Percentiles rank a stretch among this genome's conserved stretches.
These are phyloP conservation scores for Pholiota conissans DNA, from an alignment of 768 basidiomycete genomes.

Conservation along the genomic window DNA sequence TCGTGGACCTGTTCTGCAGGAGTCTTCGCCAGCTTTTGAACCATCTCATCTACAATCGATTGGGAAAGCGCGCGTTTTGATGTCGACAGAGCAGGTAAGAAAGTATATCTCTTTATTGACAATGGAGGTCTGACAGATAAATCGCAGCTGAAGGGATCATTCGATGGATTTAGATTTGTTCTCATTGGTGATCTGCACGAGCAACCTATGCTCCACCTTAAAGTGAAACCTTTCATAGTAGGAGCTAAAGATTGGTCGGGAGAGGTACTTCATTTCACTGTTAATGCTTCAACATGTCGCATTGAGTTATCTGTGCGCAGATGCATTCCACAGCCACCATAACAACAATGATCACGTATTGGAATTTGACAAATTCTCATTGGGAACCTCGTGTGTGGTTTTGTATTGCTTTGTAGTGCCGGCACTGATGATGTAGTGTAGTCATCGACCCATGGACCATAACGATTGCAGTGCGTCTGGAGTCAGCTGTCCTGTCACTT, in stretches of 20 bases:
- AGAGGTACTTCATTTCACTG: conserved; percentile 48
- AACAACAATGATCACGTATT: conserved; percentile 86
- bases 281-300: neutral
- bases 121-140: conserved; percentile 6
- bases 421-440: conserved; percentile 27
- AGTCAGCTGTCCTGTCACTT: no score
- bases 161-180: conserved; percentile 91
- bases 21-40: neutral
- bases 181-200: conserved; percentile 95
- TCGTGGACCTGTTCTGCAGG: no score
- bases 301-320: conserved; percentile 36
- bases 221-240: conserved; percentile 80
- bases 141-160: conserved; percentile 72
- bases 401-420: neutral
- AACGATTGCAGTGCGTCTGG: conserved; percentile 55
- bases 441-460: conserved; percentile 98
- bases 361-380: conserved; percentile 96
- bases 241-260: conserved; percentile 93
- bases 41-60: conserved; percentile 15
- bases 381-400: conserved; percentile 84
- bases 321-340: conserved; percentile 82
- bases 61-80: conserved; percentile 43
- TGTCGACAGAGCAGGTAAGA: conserved; percentile 82
- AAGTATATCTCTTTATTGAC: neutral
- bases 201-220: conserved; percentile 89